These are phyloP conservation scores for Diaporthe vaccinii DNA, from an alignment of 2,329 filamentous ascomycete species.

Conservation along the genomic window DNA sequence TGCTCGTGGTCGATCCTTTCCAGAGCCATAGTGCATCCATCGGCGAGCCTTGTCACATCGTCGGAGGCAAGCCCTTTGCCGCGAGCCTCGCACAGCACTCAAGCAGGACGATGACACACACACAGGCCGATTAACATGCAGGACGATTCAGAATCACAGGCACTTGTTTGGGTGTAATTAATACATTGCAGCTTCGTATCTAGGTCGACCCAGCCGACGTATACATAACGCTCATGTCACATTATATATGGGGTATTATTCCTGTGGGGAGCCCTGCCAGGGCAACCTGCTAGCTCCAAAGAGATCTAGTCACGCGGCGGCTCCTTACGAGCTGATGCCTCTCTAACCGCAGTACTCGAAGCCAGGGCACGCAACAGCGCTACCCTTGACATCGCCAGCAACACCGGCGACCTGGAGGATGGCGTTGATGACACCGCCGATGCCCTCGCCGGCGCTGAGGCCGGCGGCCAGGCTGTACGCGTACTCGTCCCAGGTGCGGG, in stretches of 20 bases:
- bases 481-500: constrained; percentile 68
- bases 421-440: constrained; percentile 73
- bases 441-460: constrained; percentile 73
- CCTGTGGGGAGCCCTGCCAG: background rate
- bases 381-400: constrained; percentile 19
- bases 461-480: constrained; percentile 72
- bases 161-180: background rate
- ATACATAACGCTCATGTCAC: constrained; percentile 19
- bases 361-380: constrained; percentile 2
- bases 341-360: constrained; percentile 27
- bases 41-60: background rate
- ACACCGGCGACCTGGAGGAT: constrained; percentile 32
- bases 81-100: background rate
- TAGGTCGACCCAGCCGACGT: constrained; percentile 18
- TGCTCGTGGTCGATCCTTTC: background rate
- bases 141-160: background rate
- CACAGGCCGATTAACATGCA: background rate
- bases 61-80: background rate
- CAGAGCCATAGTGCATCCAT: background rate
- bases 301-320: background rate
- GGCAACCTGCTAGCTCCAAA: background rate
- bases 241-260: constrained; percentile 21
- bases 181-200: background rate
- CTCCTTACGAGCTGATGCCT: background rate
- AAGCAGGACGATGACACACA: background rate